Evolutionary conservation across 2,329 filamentous ascomycete species (phyloP).

Genomic region (Dactylonectria estremocensis): DNA sequence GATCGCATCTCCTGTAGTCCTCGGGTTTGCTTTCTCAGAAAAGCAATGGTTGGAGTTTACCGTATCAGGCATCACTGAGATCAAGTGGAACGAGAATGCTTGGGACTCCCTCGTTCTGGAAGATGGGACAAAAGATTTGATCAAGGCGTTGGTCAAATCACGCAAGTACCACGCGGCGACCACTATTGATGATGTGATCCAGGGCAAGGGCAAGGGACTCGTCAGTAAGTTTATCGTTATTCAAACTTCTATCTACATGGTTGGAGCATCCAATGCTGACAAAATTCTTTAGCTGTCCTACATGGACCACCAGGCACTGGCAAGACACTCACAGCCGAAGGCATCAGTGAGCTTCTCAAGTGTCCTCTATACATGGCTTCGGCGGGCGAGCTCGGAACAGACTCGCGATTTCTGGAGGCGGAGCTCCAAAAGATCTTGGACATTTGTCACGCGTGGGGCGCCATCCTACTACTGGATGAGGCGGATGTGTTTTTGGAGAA

Average conservation of each 20-base stretch:
- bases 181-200: conserved; percentile 86
- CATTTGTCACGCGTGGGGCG: conserved; percentile 89
- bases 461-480: conserved; percentile 88
- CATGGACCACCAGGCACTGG: conserved; percentile 91
- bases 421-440: conserved; percentile 89
- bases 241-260: background rate
- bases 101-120: conserved; percentile 86
- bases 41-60: conserved; percentile 93
- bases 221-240: conserved; percentile 65
- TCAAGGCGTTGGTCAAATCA: conserved; percentile 83
- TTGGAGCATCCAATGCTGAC: conserved; percentile 33
- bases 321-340: conserved; percentile 90
- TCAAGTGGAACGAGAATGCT: conserved; percentile 87
- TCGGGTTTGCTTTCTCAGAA: conserved; percentile 90
- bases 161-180: conserved; percentile 87
- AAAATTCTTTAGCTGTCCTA: conserved; percentile 70
- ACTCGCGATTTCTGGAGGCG: conserved; percentile 79
- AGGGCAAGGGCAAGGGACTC: conserved; percentile 89
- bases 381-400: conserved; percentile 86
- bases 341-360: conserved; percentile 86
- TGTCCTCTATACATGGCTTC: conserved; percentile 88
- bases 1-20: conserved; percentile 85
- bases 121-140: conserved; percentile 73
- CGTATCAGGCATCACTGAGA: conserved; percentile 83
- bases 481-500: conserved; percentile 89